Evolutionary conservation across 192 early-diverging fungal species (phyloP).

Genomic region (Lobulomyces angularis): DNA sequence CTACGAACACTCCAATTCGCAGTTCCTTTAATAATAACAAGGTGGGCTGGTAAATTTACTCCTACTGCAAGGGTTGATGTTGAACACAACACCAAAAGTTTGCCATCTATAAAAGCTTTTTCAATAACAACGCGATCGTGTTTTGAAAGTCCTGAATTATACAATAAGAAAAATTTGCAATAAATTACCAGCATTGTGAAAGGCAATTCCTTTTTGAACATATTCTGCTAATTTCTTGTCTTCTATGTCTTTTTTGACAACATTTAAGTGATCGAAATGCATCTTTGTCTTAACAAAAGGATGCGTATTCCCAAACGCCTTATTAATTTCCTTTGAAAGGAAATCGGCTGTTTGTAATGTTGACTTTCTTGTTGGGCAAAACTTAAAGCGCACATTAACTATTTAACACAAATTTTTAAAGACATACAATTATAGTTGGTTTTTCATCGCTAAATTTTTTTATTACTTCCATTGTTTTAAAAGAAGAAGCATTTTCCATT

Average conservation of each 20-base stretch:
- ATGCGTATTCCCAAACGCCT: conserved; percentile 9
- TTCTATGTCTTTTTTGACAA: conserved; percentile 6
- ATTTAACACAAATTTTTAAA: not conserved
- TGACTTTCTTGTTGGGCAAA: conserved; percentile 35
- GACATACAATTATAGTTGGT: conserved; percentile 27
- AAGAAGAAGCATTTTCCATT: not conserved
- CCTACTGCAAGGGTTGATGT: conserved; percentile 68
- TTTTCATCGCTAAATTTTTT: conserved; percentile 19
- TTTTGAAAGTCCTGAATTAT: conserved; percentile 18
- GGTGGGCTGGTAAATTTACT: conserved; percentile 62
- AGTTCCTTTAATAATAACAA: conserved; percentile 62
- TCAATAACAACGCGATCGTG: conserved; percentile 42
- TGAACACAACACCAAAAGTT: conserved; percentile 48
- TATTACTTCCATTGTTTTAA: conserved; percentile 27
- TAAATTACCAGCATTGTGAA: conserved; percentile 50
- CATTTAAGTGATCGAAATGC: conserved; percentile 12
- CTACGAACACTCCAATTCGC: conserved; percentile 15
- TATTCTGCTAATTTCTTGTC: conserved; percentile 43
- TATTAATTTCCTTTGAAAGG: conserved; percentile 12
- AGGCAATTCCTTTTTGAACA: conserved; percentile 45
- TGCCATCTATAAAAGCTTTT: conserved; percentile 31
- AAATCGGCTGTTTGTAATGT: conserved; percentile 20
- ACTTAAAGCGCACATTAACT: conserved; percentile 7
- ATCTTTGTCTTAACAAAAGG: conserved; percentile 23
- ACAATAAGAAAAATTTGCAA: not conserved